phyloP scores from a whole-genome alignment of 2,329 filamentous ascomycete species.

The Colletotrichum zoysiae region DNA sequence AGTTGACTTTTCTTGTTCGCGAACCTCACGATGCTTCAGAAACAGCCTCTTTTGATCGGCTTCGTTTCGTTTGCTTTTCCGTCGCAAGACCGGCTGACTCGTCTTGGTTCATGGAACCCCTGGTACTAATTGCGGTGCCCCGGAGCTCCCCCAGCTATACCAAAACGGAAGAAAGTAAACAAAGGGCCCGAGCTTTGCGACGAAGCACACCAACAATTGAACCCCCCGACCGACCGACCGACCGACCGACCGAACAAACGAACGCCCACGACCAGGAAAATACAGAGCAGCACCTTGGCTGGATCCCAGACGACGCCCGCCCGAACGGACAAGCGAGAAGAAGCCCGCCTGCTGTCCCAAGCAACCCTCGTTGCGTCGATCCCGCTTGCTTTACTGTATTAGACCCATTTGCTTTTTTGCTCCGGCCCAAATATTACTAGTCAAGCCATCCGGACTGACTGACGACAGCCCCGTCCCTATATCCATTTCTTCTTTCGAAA shows the following conservation, averaged over 20 bases:
- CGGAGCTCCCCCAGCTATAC: conserved; percentile 49
- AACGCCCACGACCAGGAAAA: conserved; percentile 41
- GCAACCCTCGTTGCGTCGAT: conserved; percentile 39
- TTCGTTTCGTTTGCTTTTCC: conserved; percentile 40
- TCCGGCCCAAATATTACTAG: conserved; percentile 38
- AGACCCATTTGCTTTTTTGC: conserved; percentile 36
- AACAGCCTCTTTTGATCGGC: conserved; percentile 35
- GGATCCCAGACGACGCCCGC: conserved; percentile 24
- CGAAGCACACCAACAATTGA: conserved; percentile 36
- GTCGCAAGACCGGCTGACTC: conserved; percentile 41
- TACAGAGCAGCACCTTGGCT: conserved; percentile 21
- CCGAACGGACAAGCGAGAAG: conserved; percentile 30
- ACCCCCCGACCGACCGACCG: conserved; percentile 42
- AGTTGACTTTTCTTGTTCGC: conserved; percentile 22
- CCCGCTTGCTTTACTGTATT: conserved; percentile 38
- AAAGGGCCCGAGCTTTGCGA: conserved; percentile 53
- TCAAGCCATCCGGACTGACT: conserved; percentile 42
- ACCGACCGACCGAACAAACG: conserved; percentile 46
- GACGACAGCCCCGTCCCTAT: conserved; percentile 40
- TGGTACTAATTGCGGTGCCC: conserved; percentile 40
- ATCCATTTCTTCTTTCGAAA: conserved; percentile 41
- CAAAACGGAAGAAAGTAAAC: conserved; percentile 57
- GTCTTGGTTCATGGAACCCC: conserved; percentile 39
- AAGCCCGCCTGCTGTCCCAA: conserved; percentile 39
- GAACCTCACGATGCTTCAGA: conserved; percentile 45